Conservation (phyloP, 441 rosid species). For the Populus tomentosa region DNA sequence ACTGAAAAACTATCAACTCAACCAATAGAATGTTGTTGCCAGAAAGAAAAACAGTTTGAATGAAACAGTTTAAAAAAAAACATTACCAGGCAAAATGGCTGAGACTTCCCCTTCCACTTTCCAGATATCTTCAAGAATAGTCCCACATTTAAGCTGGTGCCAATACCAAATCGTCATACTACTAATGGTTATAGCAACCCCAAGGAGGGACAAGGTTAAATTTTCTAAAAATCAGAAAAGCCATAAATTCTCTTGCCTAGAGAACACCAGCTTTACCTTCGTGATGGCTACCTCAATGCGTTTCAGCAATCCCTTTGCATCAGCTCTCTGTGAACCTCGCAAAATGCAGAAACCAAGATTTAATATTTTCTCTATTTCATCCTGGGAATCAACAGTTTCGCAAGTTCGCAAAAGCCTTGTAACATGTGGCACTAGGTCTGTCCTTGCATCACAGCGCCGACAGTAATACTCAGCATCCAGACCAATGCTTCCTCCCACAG, state of each 20-base stretch:
- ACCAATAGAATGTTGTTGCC: background rate
- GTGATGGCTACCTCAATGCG: conserved; percentile 44
- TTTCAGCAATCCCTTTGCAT: conserved; percentile 45
- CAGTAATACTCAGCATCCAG: conserved; percentile 87
- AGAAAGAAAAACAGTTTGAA: background rate
- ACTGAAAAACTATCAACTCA: background rate
- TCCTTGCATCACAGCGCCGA: conserved; percentile 77
- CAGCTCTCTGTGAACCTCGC: conserved; percentile 47
- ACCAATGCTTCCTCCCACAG: conserved; percentile 83
- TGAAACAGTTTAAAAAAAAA: conserved; percentile 1
- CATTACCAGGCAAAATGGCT: conserved; percentile 45
- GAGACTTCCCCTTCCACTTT: conserved; percentile 36
- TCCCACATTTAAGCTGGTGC: conserved; percentile 62
- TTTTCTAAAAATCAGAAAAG: conserved; percentile 8
- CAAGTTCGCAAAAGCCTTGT: conserved; percentile 48
- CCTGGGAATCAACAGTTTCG: conserved; percentile 45
- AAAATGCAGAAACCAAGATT: conserved; percentile 55
- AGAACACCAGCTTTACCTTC: conserved; percentile 45
- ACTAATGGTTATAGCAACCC: conserved; percentile 20
- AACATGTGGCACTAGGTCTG: conserved; percentile 65
- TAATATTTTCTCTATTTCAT: conserved; percentile 56
- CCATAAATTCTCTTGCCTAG: background rate
- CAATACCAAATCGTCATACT: conserved; percentile 27
- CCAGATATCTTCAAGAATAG: conserved; percentile 53
- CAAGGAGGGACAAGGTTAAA: conserved; percentile 1